Evolutionary conservation across 2,329 filamentous ascomycete genomes (phyloP).

Genomic region (Neofusicoccum umdonicola): DNA sequence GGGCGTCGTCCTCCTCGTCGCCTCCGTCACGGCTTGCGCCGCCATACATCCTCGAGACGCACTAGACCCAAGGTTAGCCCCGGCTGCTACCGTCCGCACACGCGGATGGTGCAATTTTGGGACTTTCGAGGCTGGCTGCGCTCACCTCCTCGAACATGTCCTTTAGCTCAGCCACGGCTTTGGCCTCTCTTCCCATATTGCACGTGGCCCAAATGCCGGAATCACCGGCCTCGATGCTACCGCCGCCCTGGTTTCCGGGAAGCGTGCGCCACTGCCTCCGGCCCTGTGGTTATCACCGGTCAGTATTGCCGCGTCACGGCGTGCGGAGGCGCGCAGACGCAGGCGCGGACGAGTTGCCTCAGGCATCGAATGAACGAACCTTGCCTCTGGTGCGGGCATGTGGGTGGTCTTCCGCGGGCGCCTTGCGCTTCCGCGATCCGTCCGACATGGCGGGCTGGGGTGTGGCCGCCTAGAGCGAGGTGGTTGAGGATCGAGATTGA

Average conservation of each 20-base stretch:
- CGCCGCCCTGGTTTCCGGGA: not conserved
- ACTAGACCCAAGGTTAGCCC: conserved; percentile 46
- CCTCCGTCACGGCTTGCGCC: conserved; percentile 30
- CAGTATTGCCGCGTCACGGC: not conserved
- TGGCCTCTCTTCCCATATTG: conserved; percentile 67
- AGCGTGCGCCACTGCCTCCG: conserved; percentile 14
- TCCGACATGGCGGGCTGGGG: conserved; percentile 13
- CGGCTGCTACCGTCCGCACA: not conserved
- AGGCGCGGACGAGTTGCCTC: not conserved
- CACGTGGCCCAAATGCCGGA: conserved; percentile 77
- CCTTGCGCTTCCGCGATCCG: conserved; percentile 20
- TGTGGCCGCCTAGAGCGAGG: not conserved
- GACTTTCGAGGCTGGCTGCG: conserved; percentile 9
- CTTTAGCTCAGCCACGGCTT: conserved; percentile 66
- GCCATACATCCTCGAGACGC: conserved; percentile 58
- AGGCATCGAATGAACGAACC: conserved; percentile 11
- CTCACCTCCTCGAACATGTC: conserved; percentile 65
- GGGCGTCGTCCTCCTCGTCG: conserved; percentile 40
- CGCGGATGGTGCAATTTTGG: not conserved
- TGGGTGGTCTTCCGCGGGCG: conserved; percentile 10
- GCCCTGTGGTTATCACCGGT: conserved; percentile 1
- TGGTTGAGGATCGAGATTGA: not conserved
- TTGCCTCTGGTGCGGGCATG: conserved; percentile 17
- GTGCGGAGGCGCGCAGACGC: not conserved
- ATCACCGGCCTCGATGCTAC: conserved; percentile 63